Evolutionary conservation across 768 basidiomycete species (phyloP).

Genomic region (Porphyrellus cyaneotinctus): DNA sequence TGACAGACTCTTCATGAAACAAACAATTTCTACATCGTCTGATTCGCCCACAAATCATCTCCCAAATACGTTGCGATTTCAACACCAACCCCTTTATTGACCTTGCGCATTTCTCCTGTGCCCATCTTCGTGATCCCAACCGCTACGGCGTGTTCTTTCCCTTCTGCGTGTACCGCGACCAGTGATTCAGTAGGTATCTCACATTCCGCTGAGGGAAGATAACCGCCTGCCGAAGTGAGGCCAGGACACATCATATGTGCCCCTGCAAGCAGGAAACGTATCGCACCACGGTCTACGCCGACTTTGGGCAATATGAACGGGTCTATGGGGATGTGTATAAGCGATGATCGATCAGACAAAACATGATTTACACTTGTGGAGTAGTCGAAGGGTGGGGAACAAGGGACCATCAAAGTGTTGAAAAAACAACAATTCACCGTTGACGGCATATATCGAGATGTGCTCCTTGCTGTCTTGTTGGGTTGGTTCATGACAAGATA

Average conservation of each 20-base stretch:
- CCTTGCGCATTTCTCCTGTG: conserved; percentile 84
- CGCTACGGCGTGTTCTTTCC: conserved; percentile 88
- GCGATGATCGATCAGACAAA: background rate
- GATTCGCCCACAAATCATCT: conserved; percentile 79
- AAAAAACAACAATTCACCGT: conserved; percentile 86
- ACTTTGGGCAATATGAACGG: conserved; percentile 87
- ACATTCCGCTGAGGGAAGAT: conserved; percentile 69
- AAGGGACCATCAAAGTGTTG: conserved; percentile 95
- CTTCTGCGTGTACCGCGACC: conserved; percentile 94
- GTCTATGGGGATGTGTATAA: conserved; percentile 47
- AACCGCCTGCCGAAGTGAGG: conserved; percentile 87
- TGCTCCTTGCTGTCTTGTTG: conserved; percentile 78
- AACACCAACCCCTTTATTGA: conserved; percentile 89
- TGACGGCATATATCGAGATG: conserved; percentile 86
- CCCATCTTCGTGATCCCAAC: conserved; percentile 78
- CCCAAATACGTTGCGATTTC: conserved; percentile 85
- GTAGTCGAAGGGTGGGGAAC: conserved; percentile 80
- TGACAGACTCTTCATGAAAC: background rate
- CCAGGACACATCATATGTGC: conserved; percentile 98
- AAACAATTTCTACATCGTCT: conserved; percentile 46
- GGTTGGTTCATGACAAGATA: conserved; percentile 14
- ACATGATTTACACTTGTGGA: conserved; percentile 80
- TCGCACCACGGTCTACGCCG: conserved; percentile 92
- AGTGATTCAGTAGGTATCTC: conserved; percentile 66
- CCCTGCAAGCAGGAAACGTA: conserved; percentile 91